Conservation (phyloP, 1,284 basidiomycete species). For the Lignosus rhinocerotis region DNA sequence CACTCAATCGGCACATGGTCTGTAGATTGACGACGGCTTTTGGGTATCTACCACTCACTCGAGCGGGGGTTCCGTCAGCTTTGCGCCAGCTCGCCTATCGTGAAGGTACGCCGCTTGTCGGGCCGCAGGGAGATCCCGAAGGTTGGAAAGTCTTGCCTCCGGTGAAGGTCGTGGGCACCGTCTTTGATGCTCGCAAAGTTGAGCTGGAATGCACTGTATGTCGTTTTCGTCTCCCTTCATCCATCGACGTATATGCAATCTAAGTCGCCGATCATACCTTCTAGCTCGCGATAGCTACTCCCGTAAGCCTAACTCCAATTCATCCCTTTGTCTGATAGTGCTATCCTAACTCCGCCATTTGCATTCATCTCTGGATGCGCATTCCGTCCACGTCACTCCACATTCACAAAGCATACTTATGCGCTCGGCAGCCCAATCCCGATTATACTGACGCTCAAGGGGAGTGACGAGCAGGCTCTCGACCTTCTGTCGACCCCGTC, state of each 20-base stretch:
- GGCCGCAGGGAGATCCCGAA: conserved; percentile 36
- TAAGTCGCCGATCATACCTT: not conserved
- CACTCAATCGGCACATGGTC: not conserved
- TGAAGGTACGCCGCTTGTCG: conserved; percentile 30
- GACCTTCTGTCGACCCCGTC: conserved; percentile 47
- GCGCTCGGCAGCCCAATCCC: conserved; percentile 51
- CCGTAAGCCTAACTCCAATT: conserved; percentile 39
- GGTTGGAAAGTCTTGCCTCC: conserved; percentile 37
- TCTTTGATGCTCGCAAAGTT: conserved; percentile 35
- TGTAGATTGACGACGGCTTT: conserved; percentile 33
- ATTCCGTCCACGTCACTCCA: not conserved
- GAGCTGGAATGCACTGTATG: conserved; percentile 44
- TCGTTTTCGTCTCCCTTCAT: conserved; percentile 23
- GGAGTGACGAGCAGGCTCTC: conserved; percentile 48
- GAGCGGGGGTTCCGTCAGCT: conserved; percentile 33
- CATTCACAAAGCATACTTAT: conserved; percentile 43
- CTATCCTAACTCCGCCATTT: not conserved
- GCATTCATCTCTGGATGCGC: too few relatives aligned
- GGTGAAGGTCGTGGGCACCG: conserved; percentile 31
- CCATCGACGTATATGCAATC: not conserved
- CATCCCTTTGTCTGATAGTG: not conserved
- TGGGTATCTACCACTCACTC: conserved; percentile 36
- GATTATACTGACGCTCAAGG: conserved; percentile 44
- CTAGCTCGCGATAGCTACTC: conserved; percentile 54
- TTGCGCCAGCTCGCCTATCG: conserved; percentile 35